A percentile compares a stretch with the other conserved stretches of the same genome.
phyloP scores from a whole-genome alignment of 495 filamentous ascomycete genomes.

The Daldinia grandis region DNA sequence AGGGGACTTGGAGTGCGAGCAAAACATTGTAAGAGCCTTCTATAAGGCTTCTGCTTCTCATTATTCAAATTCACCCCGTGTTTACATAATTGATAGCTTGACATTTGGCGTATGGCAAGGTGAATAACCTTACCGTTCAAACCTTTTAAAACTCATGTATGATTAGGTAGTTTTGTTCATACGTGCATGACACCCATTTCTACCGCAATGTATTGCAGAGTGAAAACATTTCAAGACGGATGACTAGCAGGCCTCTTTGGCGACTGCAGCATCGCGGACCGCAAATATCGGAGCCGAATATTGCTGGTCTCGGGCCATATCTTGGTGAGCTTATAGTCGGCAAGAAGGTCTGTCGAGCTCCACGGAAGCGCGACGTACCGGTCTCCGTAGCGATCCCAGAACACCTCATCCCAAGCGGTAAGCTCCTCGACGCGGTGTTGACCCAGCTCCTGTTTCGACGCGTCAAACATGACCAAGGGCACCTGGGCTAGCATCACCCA shows the following conservation, averaged over 20 bases:
- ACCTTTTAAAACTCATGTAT: neutral
- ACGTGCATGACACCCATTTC: neutral
- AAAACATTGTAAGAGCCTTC: slow-evolving; percentile 1
- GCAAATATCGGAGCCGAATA: slow-evolving; percentile 29
- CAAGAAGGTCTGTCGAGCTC: neutral
- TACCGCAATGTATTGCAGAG: neutral
- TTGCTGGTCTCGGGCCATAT: slow-evolving; percentile 36
- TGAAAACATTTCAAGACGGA: neutral
- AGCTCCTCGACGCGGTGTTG: slow-evolving; percentile 22
- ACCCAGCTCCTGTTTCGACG: slow-evolving; percentile 11
- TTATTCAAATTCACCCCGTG: neutral
- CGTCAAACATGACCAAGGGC: slow-evolving; percentile 38
- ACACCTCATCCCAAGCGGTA: slow-evolving; percentile 14
- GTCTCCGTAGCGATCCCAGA: slow-evolving; percentile 44
- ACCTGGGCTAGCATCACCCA: neutral
- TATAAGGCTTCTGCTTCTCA: neutral
- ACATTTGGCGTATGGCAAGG: neutral
- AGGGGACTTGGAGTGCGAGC: slow-evolving; percentile 3
- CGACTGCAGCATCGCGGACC: slow-evolving; percentile 31
- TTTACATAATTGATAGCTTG: neutral
- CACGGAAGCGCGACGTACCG: slow-evolving; percentile 30
- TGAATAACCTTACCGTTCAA: neutral
- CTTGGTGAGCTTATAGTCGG: slow-evolving; percentile 26
- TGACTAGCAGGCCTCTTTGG: slow-evolving; percentile 22
- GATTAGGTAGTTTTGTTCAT: neutral